Base-by-base conservation (phyloP, 1,284 basidiomycete genomes). In the Bondarzewia mesenterica region DNA sequence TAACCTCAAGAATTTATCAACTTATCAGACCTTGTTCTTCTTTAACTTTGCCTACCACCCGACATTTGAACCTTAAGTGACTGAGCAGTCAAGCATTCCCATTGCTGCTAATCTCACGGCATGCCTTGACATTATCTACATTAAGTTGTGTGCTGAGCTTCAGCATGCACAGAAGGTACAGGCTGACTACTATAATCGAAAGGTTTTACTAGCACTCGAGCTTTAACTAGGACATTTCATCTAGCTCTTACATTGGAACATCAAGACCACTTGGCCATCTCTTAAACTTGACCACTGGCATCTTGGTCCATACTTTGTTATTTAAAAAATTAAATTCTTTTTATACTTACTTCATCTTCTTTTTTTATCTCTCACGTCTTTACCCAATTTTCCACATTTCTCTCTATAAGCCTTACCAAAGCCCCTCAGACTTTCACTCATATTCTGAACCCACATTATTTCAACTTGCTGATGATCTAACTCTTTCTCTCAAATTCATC, bases 331-430 rank as follows among this genome's bases (percentile, higher is more conserved):
- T 21, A 53, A 54, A 29, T 44, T 57, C 6, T 49, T 53, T n/a
- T 45, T 62, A 2, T 66, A 57, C 51, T 55, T 49, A 41, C 60
- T 72, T 10, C 54, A 61, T 37, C 61, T 67, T 16, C 64, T 66
- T 43, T 27, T 36, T 56, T n/a, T 60, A 62, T 46, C 54, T 66
- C 7, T 63, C 62, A 18, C 50, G 49, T 20, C 55, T 67, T 7
- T 61, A 67, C 48, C 63, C 65, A 6, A 67, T 74, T 8, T 74
- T 74, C 58, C 63, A 74, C 52, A 59, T 66, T 23, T 67, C 63
- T 1, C 61, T 67, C 15, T 63, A 74, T 2, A 60, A 69, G 54
- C 68, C 68, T 29, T 55, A 63, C 56, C 10, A 57, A 37, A 42
- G 52, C 26, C 50, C 62, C 48, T 54, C 58, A 43, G 47, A 60